Conservation (phyloP, 257 asterid genomes). For the Capsicum chinense region DNA sequence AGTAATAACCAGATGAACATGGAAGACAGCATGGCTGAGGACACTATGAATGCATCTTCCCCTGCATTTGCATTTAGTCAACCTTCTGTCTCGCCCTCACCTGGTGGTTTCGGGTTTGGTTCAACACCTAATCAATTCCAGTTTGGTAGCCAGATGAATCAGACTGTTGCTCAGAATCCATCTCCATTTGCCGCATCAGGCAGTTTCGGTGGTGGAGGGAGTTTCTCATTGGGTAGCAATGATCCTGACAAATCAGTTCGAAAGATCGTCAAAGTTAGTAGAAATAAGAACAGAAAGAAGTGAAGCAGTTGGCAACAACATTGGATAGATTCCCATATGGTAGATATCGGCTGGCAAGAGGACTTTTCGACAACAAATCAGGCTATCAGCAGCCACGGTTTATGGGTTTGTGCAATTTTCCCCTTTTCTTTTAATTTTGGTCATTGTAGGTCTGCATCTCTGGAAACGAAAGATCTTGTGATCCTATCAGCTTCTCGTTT, state of each 20-base stretch:
- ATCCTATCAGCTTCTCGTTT: background rate
- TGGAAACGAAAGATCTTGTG: conserved; percentile 23
- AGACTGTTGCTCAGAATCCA: conserved; percentile 45
- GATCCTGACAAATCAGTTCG: conserved; percentile 39
- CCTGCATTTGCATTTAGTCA: conserved; percentile 55
- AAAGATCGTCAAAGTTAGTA: conserved; percentile 48
- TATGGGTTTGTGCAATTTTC: background rate
- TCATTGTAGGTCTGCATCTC: background rate
- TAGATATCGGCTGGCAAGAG: background rate
- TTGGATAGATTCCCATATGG: background rate
- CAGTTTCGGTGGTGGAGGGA: too few species aligned
- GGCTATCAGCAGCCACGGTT: background rate
- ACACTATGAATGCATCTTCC: conserved; percentile 62
- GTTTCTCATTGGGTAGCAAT: too few species aligned
- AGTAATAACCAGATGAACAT: conserved; percentile 69
- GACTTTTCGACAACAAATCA: conserved; percentile 11
- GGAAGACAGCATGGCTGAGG: conserved; percentile 96
- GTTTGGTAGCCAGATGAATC: conserved; percentile 67
- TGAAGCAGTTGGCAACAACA: conserved; percentile 31
- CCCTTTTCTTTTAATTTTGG: background rate
- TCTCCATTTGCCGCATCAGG: background rate
- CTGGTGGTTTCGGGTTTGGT: conserved; percentile 55
- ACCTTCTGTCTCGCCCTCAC: conserved; percentile 50
- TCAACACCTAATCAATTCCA: conserved; percentile 56
- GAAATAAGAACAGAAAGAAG: conserved; percentile 62